Conservation (phyloP, 1,284 basidiomycete species). For the Tremellales sp. region DNA sequence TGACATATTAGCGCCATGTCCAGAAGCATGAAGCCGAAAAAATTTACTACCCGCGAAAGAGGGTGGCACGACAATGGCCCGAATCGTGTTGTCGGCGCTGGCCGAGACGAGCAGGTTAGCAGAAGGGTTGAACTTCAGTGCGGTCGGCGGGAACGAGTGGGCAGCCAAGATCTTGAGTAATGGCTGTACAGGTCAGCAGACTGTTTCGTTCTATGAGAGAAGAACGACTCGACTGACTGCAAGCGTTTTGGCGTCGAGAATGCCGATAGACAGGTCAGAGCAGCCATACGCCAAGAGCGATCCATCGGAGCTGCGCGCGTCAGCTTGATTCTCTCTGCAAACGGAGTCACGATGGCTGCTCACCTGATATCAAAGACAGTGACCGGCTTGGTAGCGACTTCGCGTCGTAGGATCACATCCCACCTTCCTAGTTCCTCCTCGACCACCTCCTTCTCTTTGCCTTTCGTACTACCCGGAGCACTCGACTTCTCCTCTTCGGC, state of each 20-base stretch:
- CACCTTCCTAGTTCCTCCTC: slow-evolving; percentile 41
- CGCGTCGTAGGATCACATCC: slow-evolving; percentile 46
- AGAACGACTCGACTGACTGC: slow-evolving; percentile 55
- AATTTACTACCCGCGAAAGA: slow-evolving; percentile 42
- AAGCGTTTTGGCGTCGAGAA: slow-evolving; percentile 76
- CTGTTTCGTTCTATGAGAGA: background rate
- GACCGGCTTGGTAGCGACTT: slow-evolving; percentile 67
- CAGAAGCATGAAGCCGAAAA: background rate
- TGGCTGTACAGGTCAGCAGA: slow-evolving; percentile 56
- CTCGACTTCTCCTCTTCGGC: slow-evolving; percentile 48
- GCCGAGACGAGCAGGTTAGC: slow-evolving; percentile 82
- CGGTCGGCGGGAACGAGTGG: slow-evolving; percentile 91
- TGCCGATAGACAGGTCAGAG: slow-evolving; percentile 79
- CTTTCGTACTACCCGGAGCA: slow-evolving; percentile 56
- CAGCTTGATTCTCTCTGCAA: background rate
- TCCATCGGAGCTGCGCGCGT: slow-evolving; percentile 64
- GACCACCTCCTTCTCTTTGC: slow-evolving; percentile 13
- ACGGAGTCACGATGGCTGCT: slow-evolving; percentile 17
- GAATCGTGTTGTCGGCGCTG: slow-evolving; percentile 84
- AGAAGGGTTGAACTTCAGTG: slow-evolving; percentile 78
- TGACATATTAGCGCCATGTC: background rate
- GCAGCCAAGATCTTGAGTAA: slow-evolving; percentile 82
- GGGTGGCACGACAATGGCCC: slow-evolving; percentile 70
- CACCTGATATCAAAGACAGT: slow-evolving; percentile 85
- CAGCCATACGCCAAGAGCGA: slow-evolving; percentile 77